phyloP scores from a whole-genome alignment of 768 basidiomycete species.

The Termitomyces sp. region DNA sequence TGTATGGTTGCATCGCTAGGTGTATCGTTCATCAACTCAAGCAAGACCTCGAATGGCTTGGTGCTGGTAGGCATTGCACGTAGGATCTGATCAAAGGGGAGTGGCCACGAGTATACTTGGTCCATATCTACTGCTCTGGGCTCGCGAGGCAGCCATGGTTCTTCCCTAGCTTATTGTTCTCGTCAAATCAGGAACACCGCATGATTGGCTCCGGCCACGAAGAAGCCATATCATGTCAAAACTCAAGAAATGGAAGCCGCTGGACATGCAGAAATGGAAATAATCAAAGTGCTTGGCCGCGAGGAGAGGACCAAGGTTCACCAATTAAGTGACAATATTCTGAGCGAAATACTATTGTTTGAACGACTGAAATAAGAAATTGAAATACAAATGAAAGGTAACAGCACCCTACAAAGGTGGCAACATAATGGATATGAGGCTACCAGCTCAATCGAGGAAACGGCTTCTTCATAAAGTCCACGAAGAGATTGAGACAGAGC shows the following conservation, averaged over 20 bases:
- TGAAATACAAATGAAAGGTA: neutral
- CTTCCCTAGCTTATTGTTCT: conserved; percentile 25
- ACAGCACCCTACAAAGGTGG: neutral
- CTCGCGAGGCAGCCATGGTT: conserved; percentile 6
- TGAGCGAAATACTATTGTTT: neutral
- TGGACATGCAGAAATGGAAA: neutral
- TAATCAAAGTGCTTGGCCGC: neutral
- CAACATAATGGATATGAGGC: neutral
- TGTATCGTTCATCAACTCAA: conserved; percentile 48
- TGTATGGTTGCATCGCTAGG: conserved; percentile 32
- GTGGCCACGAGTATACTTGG: conserved; percentile 1
- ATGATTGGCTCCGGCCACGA: conserved; percentile 9
- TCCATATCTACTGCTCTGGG: conserved; percentile 11
- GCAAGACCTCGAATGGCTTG: conserved; percentile 45
- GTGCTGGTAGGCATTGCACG: conserved; percentile 41
- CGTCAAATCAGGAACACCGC: conserved; percentile 17
- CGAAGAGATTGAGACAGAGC: conserved; percentile 74
- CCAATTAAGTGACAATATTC: neutral
- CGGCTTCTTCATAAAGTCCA: conserved; percentile 63
- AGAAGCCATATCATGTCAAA: conserved; percentile 4
- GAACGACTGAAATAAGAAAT: neutral
- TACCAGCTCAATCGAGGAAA: conserved; percentile 29
- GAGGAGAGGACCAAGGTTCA: neutral
- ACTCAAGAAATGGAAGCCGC: neutral
- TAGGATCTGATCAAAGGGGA: conserved; percentile 5